These are phyloP conservation scores for Podila horticola DNA, from an alignment of 192 early-diverging fungal species.

Conservation along the genomic window DNA sequence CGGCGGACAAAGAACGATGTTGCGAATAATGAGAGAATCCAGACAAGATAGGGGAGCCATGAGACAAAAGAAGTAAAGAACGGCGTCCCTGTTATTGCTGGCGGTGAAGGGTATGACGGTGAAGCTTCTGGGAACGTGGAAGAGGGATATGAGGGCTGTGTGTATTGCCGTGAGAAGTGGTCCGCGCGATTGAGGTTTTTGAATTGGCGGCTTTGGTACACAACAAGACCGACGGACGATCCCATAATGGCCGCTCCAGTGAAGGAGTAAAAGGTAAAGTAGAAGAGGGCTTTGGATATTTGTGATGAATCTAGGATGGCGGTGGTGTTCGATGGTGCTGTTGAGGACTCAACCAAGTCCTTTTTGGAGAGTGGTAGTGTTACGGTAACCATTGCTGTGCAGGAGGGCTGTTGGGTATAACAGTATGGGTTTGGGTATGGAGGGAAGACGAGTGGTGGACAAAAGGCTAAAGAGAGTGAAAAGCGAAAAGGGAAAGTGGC, in stretches of 20 bases:
- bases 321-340: neutral
- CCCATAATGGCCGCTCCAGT: slow-evolving; percentile 25
- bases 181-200: neutral
- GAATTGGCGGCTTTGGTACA: slow-evolving; percentile 14
- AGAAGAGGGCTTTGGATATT: neutral
- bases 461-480: too few species aligned
- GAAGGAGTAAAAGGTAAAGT: slow-evolving; percentile 15
- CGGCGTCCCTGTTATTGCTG: neutral
- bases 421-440: neutral
- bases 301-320: neutral
- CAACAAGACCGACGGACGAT: slow-evolving; percentile 23
- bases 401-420: neutral
- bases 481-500: too few species aligned
- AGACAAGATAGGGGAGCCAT: slow-evolving; percentile 19
- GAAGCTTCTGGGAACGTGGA: neutral
- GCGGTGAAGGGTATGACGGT: neutral
- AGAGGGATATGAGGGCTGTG: neutral
- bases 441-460: neutral
- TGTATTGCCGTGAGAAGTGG: neutral
- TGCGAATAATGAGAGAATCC: neutral
- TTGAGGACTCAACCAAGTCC: neutral
- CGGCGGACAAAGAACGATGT: slow-evolving; percentile 4
- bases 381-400: neutral
- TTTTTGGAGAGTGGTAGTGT: neutral
- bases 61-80: neutral